Conservation (phyloP, 495 filamentous ascomycete species). For the Lentithecium fluviatile region DNA sequence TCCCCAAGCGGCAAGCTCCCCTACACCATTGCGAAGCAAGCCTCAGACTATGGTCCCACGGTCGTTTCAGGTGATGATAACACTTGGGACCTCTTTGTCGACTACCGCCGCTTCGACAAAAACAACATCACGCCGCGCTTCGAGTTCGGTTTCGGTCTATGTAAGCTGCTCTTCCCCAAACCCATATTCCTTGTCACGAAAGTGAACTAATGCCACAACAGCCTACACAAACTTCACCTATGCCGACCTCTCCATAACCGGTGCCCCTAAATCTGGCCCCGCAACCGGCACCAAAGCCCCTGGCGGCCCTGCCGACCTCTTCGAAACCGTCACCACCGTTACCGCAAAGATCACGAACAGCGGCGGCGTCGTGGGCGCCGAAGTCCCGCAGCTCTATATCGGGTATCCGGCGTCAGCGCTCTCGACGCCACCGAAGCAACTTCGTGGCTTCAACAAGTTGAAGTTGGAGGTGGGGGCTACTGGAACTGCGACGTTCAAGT, state of each 20-base stretch:
- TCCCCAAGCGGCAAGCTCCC: slow-evolving; percentile 38
- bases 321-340: slow-evolving; percentile 49
- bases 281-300: slow-evolving; percentile 15
- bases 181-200: neutral
- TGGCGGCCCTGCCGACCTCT: slow-evolving; percentile 40
- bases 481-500: slow-evolving; percentile 49
- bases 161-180: slow-evolving; percentile 9
- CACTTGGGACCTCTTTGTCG: slow-evolving; percentile 52
- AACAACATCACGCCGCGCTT: slow-evolving; percentile 48
- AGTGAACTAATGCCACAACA: neutral
- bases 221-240: slow-evolving; percentile 43
- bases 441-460: slow-evolving; percentile 61
- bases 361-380: slow-evolving; percentile 53
- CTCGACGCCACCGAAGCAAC: slow-evolving; percentile 49
- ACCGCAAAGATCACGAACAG: slow-evolving; percentile 52
- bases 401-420: slow-evolving; percentile 37
- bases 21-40: slow-evolving; percentile 38
- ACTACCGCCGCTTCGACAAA: slow-evolving; percentile 55
- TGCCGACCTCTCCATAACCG: slow-evolving; percentile 33
- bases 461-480: slow-evolving; percentile 48
- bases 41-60: slow-evolving; percentile 32
- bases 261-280: slow-evolving; percentile 24
- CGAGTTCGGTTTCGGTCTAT: slow-evolving; percentile 51
- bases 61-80: slow-evolving; percentile 30
- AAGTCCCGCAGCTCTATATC: slow-evolving; percentile 62